These are phyloP conservation scores for Dacryopinax primogenitus DNA, from an alignment of 768 basidiomycete genomes.

Conservation along the genomic window DNA sequence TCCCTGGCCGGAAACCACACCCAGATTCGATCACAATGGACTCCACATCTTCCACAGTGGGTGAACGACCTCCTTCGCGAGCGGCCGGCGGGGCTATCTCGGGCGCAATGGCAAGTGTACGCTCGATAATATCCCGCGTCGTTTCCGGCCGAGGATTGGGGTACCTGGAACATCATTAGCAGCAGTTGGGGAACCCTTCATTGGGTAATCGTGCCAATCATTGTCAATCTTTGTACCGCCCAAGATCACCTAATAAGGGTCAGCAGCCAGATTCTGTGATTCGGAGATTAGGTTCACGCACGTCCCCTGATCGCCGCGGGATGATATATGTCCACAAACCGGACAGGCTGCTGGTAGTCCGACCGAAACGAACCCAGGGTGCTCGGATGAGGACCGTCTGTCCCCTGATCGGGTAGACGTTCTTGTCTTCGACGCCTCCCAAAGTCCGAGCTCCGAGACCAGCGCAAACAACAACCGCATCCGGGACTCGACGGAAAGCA, in stretches of 20 bases:
- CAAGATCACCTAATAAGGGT: conserved; percentile 31
- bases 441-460: conserved; percentile 48
- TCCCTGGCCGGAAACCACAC: conserved; percentile 52
- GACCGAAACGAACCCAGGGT: conserved; percentile 43
- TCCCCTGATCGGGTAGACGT: conserved; percentile 34
- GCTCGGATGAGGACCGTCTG: conserved; percentile 36
- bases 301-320: conserved; percentile 47
- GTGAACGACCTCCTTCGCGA: conserved; percentile 15
- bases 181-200: neutral
- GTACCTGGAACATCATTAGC: conserved; percentile 34
- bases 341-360: conserved; percentile 32
- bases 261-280: neutral
- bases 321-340: conserved; percentile 51
- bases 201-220: conserved; percentile 40
- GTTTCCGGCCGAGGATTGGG: conserved; percentile 52
- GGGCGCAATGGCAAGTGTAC: conserved; percentile 30
- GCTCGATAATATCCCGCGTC: conserved; percentile 44
- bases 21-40: conserved; percentile 32
- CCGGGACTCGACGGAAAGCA: conserved; percentile 24
- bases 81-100: conserved; percentile 18
- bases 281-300: conserved; percentile 21
- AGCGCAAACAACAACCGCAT: conserved; percentile 55
- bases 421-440: conserved; percentile 40
- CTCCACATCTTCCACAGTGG: conserved; percentile 32
- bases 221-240: conserved; percentile 47